Evolutionary conservation across 768 basidiomycete species (phyloP).

Genomic region (Peribolospora kevripleyi): DNA sequence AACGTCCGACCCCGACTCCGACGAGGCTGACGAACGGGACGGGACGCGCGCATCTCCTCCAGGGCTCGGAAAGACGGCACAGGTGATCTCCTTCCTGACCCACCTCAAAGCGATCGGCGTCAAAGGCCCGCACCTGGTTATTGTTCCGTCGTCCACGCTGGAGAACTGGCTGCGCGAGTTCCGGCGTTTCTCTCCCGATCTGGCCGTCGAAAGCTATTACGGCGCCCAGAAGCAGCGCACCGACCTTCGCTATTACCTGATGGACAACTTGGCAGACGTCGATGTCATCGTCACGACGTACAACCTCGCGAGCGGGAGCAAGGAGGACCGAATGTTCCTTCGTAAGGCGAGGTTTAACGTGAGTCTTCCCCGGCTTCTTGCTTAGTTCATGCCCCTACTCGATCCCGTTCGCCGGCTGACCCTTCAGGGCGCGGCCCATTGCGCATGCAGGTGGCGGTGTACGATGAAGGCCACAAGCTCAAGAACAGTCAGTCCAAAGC

Average conservation of each 20-base stretch:
- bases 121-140: constrained; percentile 67
- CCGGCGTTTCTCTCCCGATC: constrained; percentile 59
- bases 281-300: constrained; percentile 93
- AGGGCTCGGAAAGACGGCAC: constrained; percentile 97
- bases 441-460: constrained; percentile 50
- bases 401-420: background rate
- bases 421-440: background rate
- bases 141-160: constrained; percentile 93
- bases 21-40: background rate
- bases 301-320: constrained; percentile 68
- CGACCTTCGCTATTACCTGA: constrained; percentile 43
- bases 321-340: constrained; percentile 78
- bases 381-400: background rate
- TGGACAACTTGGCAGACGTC: constrained; percentile 37
- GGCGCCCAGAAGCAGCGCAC: constrained; percentile 70
- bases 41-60: background rate
- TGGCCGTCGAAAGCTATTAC: constrained; percentile 77
- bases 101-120: constrained; percentile 55
- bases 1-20: background rate
- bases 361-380: constrained; percentile 19
- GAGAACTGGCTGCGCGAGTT: constrained; percentile 99
- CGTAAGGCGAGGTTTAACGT: constrained; percentile 68
- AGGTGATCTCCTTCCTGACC: constrained; percentile 92
- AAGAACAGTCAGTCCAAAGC: constrained; percentile 97
- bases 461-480: constrained; percentile 88